Base-by-base conservation (phyloP, 352 stramenopile genomes). In the Phytophthora cryptogea region DNA sequence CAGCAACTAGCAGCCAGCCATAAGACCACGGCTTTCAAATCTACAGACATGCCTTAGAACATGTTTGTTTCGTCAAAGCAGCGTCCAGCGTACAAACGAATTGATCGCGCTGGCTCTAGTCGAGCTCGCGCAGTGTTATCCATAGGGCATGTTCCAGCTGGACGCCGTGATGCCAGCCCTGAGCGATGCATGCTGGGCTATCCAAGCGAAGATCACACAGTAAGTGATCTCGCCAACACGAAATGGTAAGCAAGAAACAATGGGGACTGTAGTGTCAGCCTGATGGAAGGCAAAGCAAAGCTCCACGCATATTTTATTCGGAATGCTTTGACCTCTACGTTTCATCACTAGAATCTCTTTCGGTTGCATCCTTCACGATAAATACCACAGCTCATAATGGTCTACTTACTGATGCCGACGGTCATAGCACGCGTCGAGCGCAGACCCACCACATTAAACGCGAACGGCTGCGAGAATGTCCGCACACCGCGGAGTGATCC, bases 371-470 rank as follows among this genome's bases (percentile, higher is more conserved):
- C 40, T 63, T 33, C 35, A 61, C 40, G 52, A 67, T 73, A 73
- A 73, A 73, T 73, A 73, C 54, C 64, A 50, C 43, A 52, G 31
- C 43, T 63, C 65, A 72, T 62, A 62, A 53, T 42, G 45, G 33
- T 39, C 20, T 65, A 68, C 42, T 74, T 68, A 27, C 35, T 33
- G 20, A 64, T 62, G 13, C 62, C 62, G 42, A 74, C 62, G 14
- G 66, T 78, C 66, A 75, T 72, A 17, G 70, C 62, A 27, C 70
- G 70, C 37, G 66, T 73, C 40, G 70, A 74, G 37, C 70, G 70
- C 33, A 78, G 59, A 8, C 70, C 70, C 54, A 78, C 70, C 20
- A 78, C 70, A 32, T 73, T 74, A 41, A 78, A 78, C 16, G 56
- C 49, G 28, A 78, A 78, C 3, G 66, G 66, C 55, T 78, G 70